Percentiles rank a stretch among this genome's conserved stretches.
Conservation (phyloP, 106 monocot genomes). For the Dendrobium chrysotoxum region DNA sequence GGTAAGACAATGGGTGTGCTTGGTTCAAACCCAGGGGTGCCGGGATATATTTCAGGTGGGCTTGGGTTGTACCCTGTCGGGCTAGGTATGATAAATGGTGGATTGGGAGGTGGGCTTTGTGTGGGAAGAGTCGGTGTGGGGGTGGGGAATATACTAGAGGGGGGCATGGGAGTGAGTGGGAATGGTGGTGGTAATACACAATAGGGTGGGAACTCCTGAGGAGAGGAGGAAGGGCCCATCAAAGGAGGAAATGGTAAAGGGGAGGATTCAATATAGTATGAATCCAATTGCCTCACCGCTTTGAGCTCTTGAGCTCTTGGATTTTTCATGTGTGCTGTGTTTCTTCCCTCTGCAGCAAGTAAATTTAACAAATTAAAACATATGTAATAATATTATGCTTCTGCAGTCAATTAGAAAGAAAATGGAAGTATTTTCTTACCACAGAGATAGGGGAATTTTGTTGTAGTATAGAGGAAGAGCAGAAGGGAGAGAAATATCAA, state of each 20-base stretch:
- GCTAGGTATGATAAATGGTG: not conserved
- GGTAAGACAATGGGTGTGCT: not conserved
- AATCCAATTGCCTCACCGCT: slow-evolving; percentile 10
- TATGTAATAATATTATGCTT: not conserved
- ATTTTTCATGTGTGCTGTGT: slow-evolving; percentile 10
- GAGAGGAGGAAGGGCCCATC: slow-evolving; percentile 32
- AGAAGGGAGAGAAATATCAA: slow-evolving; percentile 14
- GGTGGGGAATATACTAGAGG: not conserved
- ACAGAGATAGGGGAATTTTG: slow-evolving; percentile 16
- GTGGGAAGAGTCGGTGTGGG: not conserved
- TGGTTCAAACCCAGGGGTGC: slow-evolving; percentile 11
- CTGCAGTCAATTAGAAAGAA: not conserved
- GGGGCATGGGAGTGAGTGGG: not conserved
- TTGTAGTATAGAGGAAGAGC: slow-evolving; percentile 9
- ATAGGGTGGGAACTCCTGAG: slow-evolving; percentile 22
- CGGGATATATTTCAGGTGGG: slow-evolving; percentile 13
- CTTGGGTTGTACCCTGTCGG: not conserved
- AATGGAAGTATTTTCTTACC: slow-evolving; percentile 17
- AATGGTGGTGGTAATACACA: slow-evolving; percentile 22
- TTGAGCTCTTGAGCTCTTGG: slow-evolving; percentile 1
- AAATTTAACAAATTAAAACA: not conserved
- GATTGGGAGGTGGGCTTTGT: not conserved
- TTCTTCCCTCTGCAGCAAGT: slow-evolving; percentile 19
- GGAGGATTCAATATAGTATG: slow-evolving; percentile 19
- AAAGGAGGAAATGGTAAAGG: slow-evolving; percentile 34